Base-by-base conservation (phyloP, 2,329 filamentous ascomycete genomes). In the Fusarium abutilonis region DNA sequence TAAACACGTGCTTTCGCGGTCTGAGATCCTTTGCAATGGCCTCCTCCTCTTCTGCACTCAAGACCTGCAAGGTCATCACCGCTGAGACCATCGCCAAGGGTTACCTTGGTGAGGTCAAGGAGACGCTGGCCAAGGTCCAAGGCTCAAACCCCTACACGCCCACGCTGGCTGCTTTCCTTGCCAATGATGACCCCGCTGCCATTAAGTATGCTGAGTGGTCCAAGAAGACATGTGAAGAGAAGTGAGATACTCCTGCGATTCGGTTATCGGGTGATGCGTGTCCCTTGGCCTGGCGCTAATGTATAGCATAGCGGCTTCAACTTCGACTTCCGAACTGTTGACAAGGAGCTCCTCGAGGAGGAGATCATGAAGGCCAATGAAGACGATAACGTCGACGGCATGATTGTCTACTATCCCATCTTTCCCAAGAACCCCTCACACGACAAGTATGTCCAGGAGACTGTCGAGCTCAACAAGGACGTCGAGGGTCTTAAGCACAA, bases 381-480 rank as follows among this genome's bases (percentile, higher is more conserved):
- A 29, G 92, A 98, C 76, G 74, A 83, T 53, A 73, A 78, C 14
- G 86, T 97, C 63, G 91, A 97, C 77, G 94, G 86, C 70, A 96
- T 97, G 73, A 96, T 99, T 67, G 91, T 99, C 74, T 99, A 99
- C 84, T 99, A 98, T 77, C 95, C 95, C 52, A 96, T 99, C 78
- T 98, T 97, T 76, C 83, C 83, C 14, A 80, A 81, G 77, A 90
- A 93, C 79, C 89, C 89, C 48, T 85, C 87, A 26, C 92, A 97
- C 77, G 95, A 99, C 78, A 90, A 91, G 76, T 98, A 98, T 77
- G 87, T 99, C 66, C 94, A 98, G 79, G 93, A 97, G 79, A 92
- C 96, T 4, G 93, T 97, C 53, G 88, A 92, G 53, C 84, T 97
- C 39, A 80, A 85, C 76, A 98, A 99, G 78, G 95, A 99, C 72